These are phyloP conservation scores for Amniculicola lignicola DNA, from an alignment of 495 filamentous ascomycete genomes.

Conservation along the genomic window DNA sequence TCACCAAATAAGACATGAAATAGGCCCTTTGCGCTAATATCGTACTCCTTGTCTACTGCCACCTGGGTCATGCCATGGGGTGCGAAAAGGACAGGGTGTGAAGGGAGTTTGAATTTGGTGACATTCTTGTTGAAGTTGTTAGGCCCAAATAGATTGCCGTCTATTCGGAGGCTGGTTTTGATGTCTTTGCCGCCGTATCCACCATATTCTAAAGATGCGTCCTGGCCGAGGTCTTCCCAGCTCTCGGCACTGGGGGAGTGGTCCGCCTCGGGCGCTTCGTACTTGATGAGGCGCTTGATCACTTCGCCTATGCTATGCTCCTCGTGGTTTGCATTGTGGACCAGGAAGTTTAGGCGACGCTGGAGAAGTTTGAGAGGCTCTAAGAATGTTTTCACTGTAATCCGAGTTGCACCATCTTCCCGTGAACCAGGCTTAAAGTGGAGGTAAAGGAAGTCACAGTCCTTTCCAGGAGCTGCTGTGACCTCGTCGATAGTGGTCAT, in stretches of 20 bases:
- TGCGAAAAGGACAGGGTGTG: conserved; percentile 75
- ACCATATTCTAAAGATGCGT: conserved; percentile 59
- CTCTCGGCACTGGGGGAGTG: conserved; percentile 77
- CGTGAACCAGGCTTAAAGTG: conserved; percentile 67
- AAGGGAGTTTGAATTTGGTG: conserved; percentile 79
- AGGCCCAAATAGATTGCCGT: conserved; percentile 51
- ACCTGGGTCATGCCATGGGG: conserved; percentile 74
- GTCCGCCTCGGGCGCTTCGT: conserved; percentile 62
- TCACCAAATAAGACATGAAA: conserved; percentile 97
- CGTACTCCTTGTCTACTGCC: conserved; percentile 70
- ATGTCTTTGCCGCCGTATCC: conserved; percentile 52
- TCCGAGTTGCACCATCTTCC: conserved; percentile 61
- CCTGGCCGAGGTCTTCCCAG: conserved; percentile 81
- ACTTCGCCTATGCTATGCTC: conserved; percentile 62
- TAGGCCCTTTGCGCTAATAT: conserved; percentile 85
- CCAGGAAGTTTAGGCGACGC: conserved; percentile 74
- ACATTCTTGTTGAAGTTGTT: conserved; percentile 49
- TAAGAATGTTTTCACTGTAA: conserved; percentile 88
- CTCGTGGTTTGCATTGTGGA: conserved; percentile 59
- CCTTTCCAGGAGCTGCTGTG: conserved; percentile 80
- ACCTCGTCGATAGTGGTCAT: conserved; percentile 80
- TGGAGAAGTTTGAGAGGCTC: conserved; percentile 82
- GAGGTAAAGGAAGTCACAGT: conserved; percentile 90
- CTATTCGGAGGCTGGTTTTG: conserved; percentile 59
- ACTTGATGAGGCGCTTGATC: conserved; percentile 60